Evolutionary conservation across 2,329 filamentous ascomycete species (phyloP).

Genomic region (Pyricularia sp.): DNA sequence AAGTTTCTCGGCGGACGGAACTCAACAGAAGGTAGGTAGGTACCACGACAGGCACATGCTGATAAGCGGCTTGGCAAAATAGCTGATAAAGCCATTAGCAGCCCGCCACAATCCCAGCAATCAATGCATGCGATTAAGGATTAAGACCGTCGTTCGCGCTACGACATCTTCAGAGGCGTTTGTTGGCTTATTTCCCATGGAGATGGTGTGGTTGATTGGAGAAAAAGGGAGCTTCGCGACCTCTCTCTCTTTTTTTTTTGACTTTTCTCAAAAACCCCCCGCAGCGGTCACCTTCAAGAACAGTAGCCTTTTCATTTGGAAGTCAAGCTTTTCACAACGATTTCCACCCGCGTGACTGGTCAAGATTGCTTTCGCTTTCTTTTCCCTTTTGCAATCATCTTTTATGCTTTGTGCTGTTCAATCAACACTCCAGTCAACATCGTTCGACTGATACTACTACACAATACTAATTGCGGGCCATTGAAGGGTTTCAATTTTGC

Average conservation of each 20-base stretch:
- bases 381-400: not conserved
- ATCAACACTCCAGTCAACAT: too few relatives aligned
- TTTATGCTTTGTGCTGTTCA: too few relatives aligned
- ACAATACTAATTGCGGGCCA: too few relatives aligned
- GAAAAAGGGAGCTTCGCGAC: not conserved
- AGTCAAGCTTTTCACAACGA: not conserved
- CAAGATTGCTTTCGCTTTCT: not conserved
- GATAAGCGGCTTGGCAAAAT: not conserved
- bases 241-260: not conserved
- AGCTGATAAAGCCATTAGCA: not conserved
- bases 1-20: not conserved
- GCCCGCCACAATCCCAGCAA: not conserved
- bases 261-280: not conserved
- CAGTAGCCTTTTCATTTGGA: not conserved
- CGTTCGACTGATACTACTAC: too few relatives aligned
- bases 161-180: not conserved
- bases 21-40: not conserved
- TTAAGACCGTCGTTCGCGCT: not conserved
- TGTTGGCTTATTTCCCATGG: not conserved
- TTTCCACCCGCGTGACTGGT: not conserved
- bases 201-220: not conserved
- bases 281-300: not conserved
- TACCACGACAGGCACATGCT: not conserved
- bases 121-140: not conserved
- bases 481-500: too few relatives aligned